A percentile compares a stretch with the other conserved stretches of the same genome.
Evolutionary conservation across 2,329 filamentous ascomycete species (phyloP).

Genomic region (Diaporthe citri): DNA sequence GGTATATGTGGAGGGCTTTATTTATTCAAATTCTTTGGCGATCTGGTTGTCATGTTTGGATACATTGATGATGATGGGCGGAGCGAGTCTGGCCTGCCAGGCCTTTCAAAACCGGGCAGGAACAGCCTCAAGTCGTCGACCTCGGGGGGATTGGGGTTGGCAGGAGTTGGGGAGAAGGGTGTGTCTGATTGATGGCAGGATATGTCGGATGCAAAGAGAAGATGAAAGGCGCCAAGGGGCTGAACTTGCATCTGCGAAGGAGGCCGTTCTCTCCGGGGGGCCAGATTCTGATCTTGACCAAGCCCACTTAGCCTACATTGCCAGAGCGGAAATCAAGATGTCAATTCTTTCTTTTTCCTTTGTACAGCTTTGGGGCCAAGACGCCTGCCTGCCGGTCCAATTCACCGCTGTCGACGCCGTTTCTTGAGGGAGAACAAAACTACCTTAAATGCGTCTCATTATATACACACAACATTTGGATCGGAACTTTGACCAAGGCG

Average conservation of each 20-base stretch:
- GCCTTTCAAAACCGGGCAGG: neutral
- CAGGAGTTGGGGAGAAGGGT: neutral
- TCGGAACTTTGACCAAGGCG: neutral
- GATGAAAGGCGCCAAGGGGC: neutral
- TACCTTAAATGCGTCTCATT: neutral
- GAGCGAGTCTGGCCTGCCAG: neutral
- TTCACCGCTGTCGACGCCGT: neutral
- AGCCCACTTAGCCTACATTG: conserved; percentile 19
- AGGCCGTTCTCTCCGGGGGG: neutral
- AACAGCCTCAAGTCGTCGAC: conserved; percentile 4
- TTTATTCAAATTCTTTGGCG: conserved; percentile 16
- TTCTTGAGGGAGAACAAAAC: conserved; percentile 6
- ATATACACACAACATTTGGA: conserved; percentile 21
- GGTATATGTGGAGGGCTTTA: conserved; percentile 18
- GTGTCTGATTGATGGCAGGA: conserved; percentile 3
- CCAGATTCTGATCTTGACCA: conserved; percentile 1
- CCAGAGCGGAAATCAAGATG: conserved; percentile 25
- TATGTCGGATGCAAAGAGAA: neutral
- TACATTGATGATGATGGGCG: conserved; percentile 7
- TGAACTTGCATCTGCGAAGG: neutral
- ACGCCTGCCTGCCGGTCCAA: conserved; percentile 6
- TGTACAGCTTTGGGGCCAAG: conserved; percentile 10
- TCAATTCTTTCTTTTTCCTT: conserved; percentile 32
- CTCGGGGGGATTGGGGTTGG: conserved; percentile 16
- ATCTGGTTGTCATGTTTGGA: conserved; percentile 21